These are phyloP conservation scores for Corymbia calophylla DNA, from an alignment of 441 rosid genomes.

Conservation along the genomic window DNA sequence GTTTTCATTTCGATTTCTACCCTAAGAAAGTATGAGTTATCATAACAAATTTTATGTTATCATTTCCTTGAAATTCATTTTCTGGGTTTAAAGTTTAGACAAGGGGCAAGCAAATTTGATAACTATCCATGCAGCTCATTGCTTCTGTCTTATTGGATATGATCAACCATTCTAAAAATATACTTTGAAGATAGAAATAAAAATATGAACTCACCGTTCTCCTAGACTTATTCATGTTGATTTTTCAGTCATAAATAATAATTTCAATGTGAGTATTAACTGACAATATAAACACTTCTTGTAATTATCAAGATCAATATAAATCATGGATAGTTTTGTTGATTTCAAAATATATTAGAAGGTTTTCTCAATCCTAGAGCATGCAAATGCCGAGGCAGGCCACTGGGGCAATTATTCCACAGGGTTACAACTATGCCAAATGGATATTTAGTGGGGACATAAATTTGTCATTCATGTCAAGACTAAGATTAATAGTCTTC, in stretches of 20 bases:
- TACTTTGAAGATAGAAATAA: background rate
- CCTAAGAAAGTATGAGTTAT: too few relatives aligned
- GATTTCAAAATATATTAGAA: background rate
- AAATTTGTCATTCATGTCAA: background rate
- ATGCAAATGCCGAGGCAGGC: too few relatives aligned
- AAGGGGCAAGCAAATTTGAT: background rate
- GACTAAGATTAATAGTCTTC: background rate
- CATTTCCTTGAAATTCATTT: too few relatives aligned
- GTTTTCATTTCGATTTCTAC: too few relatives aligned
- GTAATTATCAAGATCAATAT: fast-evolving
- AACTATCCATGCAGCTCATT: background rate
- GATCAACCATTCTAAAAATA: background rate
- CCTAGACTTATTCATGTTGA: too few relatives aligned
- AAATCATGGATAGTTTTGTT: background rate
- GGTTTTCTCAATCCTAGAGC: background rate
- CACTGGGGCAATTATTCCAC: background rate
- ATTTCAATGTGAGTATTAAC: fast-evolving
- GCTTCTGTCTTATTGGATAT: background rate
- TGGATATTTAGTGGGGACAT: background rate
- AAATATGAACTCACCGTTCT: too few relatives aligned
- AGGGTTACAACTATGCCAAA: fast-evolving
- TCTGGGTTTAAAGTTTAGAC: fast-evolving
- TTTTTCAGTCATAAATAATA: fast-evolving
- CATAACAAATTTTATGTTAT: too few relatives aligned
- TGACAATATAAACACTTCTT: background rate